These are phyloP conservation scores for Dacryopinax spathularia DNA, from an alignment of 768 basidiomycete species.

Conservation along the genomic window DNA sequence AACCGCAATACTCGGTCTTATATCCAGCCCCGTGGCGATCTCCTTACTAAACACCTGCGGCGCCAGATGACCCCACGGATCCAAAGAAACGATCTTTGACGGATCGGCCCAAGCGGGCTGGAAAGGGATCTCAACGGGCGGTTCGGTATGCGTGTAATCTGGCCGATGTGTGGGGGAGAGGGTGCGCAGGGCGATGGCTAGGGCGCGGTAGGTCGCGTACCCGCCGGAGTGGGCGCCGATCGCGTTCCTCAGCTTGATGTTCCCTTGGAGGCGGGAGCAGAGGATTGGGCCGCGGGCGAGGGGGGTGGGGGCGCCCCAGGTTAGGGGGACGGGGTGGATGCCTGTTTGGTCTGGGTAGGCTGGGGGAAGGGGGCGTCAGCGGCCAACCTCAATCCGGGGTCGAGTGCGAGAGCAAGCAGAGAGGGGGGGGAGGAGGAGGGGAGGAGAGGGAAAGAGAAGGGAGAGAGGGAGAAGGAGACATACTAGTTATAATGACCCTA, in stretches of 20 bases:
- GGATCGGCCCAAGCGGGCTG: slow-evolving; percentile 65
- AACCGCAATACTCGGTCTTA: slow-evolving; percentile 83
- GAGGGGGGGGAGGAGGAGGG: slow-evolving; percentile 4
- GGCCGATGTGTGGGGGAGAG: slow-evolving; percentile 68
- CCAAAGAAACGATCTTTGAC: slow-evolving; percentile 76
- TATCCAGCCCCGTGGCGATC: slow-evolving; percentile 54
- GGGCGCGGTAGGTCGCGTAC: slow-evolving; percentile 87
- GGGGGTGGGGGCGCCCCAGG: slow-evolving; percentile 65
- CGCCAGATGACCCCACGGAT: slow-evolving; percentile 85
- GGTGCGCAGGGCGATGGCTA: slow-evolving; percentile 57
- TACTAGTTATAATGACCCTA: slow-evolving; percentile 71
- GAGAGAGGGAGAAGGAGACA: slow-evolving; percentile 22
- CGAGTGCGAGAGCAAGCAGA: background rate
- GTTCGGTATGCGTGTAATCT: slow-evolving; percentile 69
- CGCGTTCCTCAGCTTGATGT: slow-evolving; percentile 83
- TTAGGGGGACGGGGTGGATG: slow-evolving; percentile 60
- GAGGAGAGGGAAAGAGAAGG: slow-evolving; percentile 8
- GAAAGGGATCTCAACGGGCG: slow-evolving; percentile 64
- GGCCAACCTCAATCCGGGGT: slow-evolving; percentile 1
- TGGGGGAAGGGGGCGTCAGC: slow-evolving; percentile 12
- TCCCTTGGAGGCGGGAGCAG: slow-evolving; percentile 67
- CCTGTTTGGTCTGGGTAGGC: slow-evolving; percentile 90
- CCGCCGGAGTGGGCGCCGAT: slow-evolving; percentile 88
- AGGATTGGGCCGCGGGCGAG: slow-evolving; percentile 68
- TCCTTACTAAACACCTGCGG: slow-evolving; percentile 54